A percentile compares a stretch with the other conserved stretches of the same genome.
These are phyloP conservation scores for Phialocephala subalpina DNA, from an alignment of 2,329 filamentous ascomycete genomes.

Conservation along the genomic window DNA sequence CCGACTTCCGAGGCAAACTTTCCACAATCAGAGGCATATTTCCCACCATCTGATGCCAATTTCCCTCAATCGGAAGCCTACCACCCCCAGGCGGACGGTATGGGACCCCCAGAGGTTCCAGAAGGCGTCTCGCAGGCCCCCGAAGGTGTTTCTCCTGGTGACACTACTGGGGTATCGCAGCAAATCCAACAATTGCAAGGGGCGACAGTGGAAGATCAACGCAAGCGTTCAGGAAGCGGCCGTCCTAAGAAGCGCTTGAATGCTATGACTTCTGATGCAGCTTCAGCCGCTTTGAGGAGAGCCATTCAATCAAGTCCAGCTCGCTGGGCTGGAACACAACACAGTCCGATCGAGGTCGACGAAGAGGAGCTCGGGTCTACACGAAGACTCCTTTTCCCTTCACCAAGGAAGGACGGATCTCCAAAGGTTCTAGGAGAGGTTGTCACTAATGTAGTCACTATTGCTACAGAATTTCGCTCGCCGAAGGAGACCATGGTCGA, in stretches of 20 bases:
- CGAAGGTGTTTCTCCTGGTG: constrained; percentile 16
- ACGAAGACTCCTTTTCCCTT: constrained; percentile 78
- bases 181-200: constrained; percentile 11
- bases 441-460: constrained; percentile 59
- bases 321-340: constrained; percentile 57
- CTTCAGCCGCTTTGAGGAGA: constrained; percentile 41
- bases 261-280: constrained; percentile 42
- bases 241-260: constrained; percentile 39
- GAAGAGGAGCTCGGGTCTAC: constrained; percentile 63
- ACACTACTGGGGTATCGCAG: constrained; percentile 15
- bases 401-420: constrained; percentile 71
- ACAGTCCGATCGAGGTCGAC: constrained; percentile 63
- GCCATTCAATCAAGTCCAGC: constrained; percentile 48
- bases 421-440: constrained; percentile 68
- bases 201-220: constrained; percentile 22
- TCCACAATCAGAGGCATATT: constrained; percentile 34
- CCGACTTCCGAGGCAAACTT: constrained; percentile 46
- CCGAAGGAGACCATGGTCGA: constrained; percentile 36
- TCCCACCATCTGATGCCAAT: constrained; percentile 32
- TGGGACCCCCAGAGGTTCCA: constrained; percentile 23
- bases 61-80: constrained; percentile 17
- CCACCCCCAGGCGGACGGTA: constrained; percentile 13
- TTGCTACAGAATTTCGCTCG: constrained; percentile 47
- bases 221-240: constrained; percentile 36
- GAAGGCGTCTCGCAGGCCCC: constrained; percentile 10